phyloP scores from a whole-genome alignment of 768 basidiomycete genomes.

The Zangia roseola region DNA sequence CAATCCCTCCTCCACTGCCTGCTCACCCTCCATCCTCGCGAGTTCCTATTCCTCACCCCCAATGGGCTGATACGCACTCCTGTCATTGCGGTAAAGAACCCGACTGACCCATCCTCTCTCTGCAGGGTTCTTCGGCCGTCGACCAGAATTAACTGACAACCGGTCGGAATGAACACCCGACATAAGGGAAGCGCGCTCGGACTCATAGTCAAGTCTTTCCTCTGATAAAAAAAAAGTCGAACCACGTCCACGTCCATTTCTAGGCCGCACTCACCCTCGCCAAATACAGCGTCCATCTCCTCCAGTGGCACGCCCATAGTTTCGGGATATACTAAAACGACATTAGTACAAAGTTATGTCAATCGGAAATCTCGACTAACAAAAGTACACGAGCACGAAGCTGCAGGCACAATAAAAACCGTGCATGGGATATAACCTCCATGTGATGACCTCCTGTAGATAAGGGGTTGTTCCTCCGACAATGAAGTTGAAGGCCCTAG shows the following conservation, averaged over 20 bases:
- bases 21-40: conserved; percentile 47
- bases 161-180: conserved; percentile 38
- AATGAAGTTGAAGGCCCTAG: conserved; percentile 79
- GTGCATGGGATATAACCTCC: conserved; percentile 95
- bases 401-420: conserved; percentile 89
- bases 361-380: conserved; percentile 41
- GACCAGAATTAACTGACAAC: conserved; percentile 32
- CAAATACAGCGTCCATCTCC: conserved; percentile 89
- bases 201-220: conserved; percentile 65
- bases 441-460: conserved; percentile 82
- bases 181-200: conserved; percentile 57
- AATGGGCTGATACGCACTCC: conserved; percentile 48
- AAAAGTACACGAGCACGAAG: conserved; percentile 81
- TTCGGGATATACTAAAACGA: conserved; percentile 70
- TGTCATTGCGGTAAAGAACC: conserved; percentile 43
- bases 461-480: conserved; percentile 87
- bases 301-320: conserved; percentile 85
- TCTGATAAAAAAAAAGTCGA: conserved; percentile 34
- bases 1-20: conserved; percentile 24
- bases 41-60: conserved; percentile 56
- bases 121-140: conserved; percentile 23
- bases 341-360: conserved; percentile 5
- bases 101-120: conserved; percentile 50
- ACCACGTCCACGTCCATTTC: conserved; percentile 12
- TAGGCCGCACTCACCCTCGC: conserved; percentile 58